These are phyloP conservation scores for Fusarium beomiforme DNA, from an alignment of 2,329 filamentous ascomycete species.

Conservation along the genomic window DNA sequence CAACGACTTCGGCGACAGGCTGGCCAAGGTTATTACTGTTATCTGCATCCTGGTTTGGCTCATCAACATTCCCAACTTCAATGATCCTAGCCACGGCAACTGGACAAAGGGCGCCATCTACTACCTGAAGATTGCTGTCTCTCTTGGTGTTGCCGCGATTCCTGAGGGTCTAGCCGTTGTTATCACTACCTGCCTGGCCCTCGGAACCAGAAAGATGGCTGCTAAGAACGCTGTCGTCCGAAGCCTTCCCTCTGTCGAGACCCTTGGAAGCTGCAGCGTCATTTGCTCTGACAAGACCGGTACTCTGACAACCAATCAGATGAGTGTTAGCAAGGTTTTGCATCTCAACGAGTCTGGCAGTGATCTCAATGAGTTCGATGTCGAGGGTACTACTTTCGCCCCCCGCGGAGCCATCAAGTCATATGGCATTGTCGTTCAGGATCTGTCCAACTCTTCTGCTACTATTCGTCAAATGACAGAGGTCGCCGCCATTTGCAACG, in stretches of 20 bases:
- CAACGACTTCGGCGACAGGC: conserved; percentile 94
- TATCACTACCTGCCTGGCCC: conserved; percentile 96
- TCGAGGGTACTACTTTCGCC: conserved; percentile 92
- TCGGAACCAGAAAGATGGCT: conserved; percentile 98
- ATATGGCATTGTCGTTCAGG: conserved; percentile 73
- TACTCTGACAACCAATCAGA: conserved; percentile 97
- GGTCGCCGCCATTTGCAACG: conserved; percentile 85
- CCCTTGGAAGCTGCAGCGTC: conserved; percentile 97
- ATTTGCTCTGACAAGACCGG: conserved; percentile 99
- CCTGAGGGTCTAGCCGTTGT: conserved; percentile 97
- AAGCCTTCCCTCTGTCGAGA: conserved; percentile 96
- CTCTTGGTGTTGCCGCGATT: conserved; percentile 96
- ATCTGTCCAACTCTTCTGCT: conserved; percentile 75
- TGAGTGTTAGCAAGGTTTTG: conserved; percentile 96
- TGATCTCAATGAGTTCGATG: conserved; percentile 84
- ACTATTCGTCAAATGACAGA: conserved; percentile 83
- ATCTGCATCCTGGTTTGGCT: conserved; percentile 98
- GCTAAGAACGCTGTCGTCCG: conserved; percentile 97
- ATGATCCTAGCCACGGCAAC: conserved; percentile 89
- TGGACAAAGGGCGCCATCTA: conserved; percentile 99
- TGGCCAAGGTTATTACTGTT: conserved; percentile 97
- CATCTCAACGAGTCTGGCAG: conserved; percentile 79
- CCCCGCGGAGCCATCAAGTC: conserved; percentile 79
- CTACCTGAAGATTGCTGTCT: conserved; percentile 99
- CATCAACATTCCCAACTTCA: conserved; percentile 98